phyloP scores from a whole-genome alignment of 345 rosid genomes.

The Salix koriyanagi region DNA sequence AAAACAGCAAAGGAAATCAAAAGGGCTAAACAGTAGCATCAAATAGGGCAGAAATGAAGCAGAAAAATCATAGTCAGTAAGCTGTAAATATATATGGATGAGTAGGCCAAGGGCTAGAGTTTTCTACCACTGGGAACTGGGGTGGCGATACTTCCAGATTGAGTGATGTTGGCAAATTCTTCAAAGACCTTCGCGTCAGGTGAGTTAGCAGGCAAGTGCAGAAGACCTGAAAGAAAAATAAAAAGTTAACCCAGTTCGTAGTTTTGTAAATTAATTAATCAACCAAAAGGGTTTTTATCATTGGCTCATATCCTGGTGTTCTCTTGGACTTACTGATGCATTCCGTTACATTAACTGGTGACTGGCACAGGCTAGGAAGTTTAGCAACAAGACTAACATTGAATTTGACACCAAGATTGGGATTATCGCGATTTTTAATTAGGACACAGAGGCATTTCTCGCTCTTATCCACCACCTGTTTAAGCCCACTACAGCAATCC shows the following conservation, averaged over 20 bases:
- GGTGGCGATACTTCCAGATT: conserved; percentile 12
- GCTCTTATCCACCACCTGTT: conserved; percentile 54
- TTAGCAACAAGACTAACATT: conserved; percentile 56
- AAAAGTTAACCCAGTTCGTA: background rate
- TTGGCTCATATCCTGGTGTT: too few species aligned
- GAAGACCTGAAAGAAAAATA: conserved; percentile 34
- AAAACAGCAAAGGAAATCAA: background rate
- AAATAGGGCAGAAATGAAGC: background rate
- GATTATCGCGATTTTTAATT: conserved; percentile 64
- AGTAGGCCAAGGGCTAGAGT: background rate
- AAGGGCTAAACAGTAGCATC: background rate
- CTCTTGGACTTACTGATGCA: conserved; percentile 49
- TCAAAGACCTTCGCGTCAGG: conserved; percentile 58
- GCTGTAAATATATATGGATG: background rate
- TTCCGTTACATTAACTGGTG: conserved; percentile 42
- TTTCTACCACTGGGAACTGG: conserved; percentile 35
- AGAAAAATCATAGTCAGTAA: too few species aligned
- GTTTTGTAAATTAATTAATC: background rate
- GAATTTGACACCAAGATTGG: conserved; percentile 62
- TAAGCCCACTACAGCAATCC: conserved; percentile 73
- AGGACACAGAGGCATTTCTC: conserved; percentile 67
- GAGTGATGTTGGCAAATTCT: conserved; percentile 44
- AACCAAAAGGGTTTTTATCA: too few species aligned
- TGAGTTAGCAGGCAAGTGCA: conserved; percentile 62
- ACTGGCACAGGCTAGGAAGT: conserved; percentile 56